These are phyloP conservation scores for Canariomyces notabilis DNA, from an alignment of 2,329 filamentous ascomycete species.

Conservation along the genomic window DNA sequence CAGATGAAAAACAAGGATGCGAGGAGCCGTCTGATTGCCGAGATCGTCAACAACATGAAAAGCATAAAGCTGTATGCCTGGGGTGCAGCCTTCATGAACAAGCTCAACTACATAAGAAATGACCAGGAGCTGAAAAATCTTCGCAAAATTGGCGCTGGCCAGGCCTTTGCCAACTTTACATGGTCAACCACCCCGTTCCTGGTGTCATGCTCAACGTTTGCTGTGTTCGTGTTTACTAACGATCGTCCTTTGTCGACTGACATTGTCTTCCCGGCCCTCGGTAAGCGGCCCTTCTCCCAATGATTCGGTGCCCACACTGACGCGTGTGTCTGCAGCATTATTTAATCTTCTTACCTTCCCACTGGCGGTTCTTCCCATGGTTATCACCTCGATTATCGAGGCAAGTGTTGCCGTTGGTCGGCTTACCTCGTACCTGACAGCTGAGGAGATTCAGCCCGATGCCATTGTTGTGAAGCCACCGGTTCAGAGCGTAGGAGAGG, in stretches of 20 bases:
- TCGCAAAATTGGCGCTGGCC: constrained; percentile 89
- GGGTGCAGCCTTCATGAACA: constrained; percentile 96
- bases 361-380: constrained; percentile 90
- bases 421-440: constrained; percentile 75
- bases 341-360: constrained; percentile 98
- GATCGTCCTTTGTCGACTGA: constrained; percentile 81
- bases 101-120: constrained; percentile 92
- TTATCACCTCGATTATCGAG: constrained; percentile 94
- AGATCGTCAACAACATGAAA: constrained; percentile 99
- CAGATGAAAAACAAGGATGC: constrained; percentile 99
- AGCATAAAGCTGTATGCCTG: constrained; percentile 98
- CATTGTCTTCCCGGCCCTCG: constrained; percentile 86
- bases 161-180: constrained; percentile 93
- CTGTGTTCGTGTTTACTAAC: constrained; percentile 83
- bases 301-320: neutral
- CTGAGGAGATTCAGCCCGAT: constrained; percentile 85
- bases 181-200: constrained; percentile 98
- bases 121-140: constrained; percentile 93
- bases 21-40: constrained; percentile 86
- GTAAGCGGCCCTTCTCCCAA: constrained; percentile 20
- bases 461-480: constrained; percentile 68
- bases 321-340: constrained; percentile 52
- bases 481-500: constrained; percentile 73
- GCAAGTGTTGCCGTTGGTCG: constrained; percentile 87
- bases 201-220: constrained; percentile 94